Base-by-base conservation (phyloP, 2,329 filamentous ascomycete species). In the Ophiostoma piceae region DNA sequence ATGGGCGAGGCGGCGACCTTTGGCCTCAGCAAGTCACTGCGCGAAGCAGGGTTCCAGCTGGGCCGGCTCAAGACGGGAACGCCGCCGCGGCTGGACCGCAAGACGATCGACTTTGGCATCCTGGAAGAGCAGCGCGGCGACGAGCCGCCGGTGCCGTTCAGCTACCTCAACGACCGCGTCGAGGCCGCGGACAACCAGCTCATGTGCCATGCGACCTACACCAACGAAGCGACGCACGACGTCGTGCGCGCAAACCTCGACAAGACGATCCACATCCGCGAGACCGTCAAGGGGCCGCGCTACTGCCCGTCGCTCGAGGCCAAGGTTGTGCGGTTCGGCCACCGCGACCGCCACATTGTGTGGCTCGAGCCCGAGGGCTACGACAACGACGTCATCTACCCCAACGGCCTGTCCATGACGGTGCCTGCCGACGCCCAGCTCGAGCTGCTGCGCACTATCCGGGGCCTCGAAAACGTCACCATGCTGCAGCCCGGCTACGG, bases 301-400 rank as follows among this genome's bases (percentile, higher is more conserved):
- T 99, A 99, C 77, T 99, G 95, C 76, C 95, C 95, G 2, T 98
- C 94, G 0, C 82, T 99, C 3, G 95, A 99, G 79, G 93, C 93
- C 19, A 99, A 99, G 79, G 85, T 99, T 67, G 90, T 97, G 64
- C 88, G 92, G 9, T 99, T 99, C 77, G 84, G 88, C 3, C 85
- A 95, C 73, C 95, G 93, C 77, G 82, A 88, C 26, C 85, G 84
- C 6, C 95, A 99, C 76, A 92, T 97, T 73, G 90, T 99, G 69
- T 99, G 95, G 95, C 87, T 99, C 16, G 95, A 99, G 78, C 95
- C 94, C 0, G 95, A 99, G 82, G 95, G 95, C 2, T 96, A 97
- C 76, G 87, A 94, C 73, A 96, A 87, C 77, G 88, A 96, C 74
- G 84, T 97, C 64, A 89, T 99, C 70, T 99, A 99, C 77, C 95